Conservation (phyloP, 768 basidiomycete species). For the Mycena indigotica region DNA sequence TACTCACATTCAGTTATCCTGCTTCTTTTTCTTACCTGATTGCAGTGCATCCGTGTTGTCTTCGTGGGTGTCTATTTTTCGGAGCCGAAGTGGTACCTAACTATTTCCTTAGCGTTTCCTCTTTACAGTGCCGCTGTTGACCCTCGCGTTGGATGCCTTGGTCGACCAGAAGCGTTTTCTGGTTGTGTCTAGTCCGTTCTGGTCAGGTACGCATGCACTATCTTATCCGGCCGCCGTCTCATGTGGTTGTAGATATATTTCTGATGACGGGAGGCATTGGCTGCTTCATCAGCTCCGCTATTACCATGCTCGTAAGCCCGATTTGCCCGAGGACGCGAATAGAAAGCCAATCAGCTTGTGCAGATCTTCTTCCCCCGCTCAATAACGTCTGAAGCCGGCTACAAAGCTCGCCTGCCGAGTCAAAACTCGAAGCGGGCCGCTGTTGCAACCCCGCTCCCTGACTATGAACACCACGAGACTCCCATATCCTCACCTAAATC, state of each 20-base stretch:
- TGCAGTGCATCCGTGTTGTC: conserved; percentile 65
- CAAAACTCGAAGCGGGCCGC: conserved; percentile 32
- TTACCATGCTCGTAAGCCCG: conserved; percentile 69
- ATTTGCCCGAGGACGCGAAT: not conserved
- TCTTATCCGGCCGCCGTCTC: conserved; percentile 32
- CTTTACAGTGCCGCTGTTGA: conserved; percentile 68
- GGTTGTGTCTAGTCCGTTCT: conserved; percentile 61
- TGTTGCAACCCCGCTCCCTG: conserved; percentile 30
- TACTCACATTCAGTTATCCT: conserved; percentile 2
- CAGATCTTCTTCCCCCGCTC: conserved; percentile 83
- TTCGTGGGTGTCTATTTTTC: conserved; percentile 39
- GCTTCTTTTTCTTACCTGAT: not conserved
- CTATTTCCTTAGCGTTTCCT: conserved; percentile 52
- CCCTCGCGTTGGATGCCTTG: conserved; percentile 68
- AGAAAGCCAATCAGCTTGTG: not conserved
- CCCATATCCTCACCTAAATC: conserved; percentile 20
- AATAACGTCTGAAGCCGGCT: conserved; percentile 63
- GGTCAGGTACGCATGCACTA: conserved; percentile 48
- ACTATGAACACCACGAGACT: conserved; percentile 31
- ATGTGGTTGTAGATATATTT: conserved; percentile 57
- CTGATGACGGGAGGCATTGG: conserved; percentile 74
- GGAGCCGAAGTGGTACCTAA: too few species aligned
- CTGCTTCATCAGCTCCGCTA: conserved; percentile 76
- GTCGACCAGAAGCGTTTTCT: conserved; percentile 40
- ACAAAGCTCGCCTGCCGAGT: conserved; percentile 44